These are phyloP conservation scores for Tephrocybe rancida DNA, from an alignment of 768 basidiomycete genomes.

Conservation along the genomic window DNA sequence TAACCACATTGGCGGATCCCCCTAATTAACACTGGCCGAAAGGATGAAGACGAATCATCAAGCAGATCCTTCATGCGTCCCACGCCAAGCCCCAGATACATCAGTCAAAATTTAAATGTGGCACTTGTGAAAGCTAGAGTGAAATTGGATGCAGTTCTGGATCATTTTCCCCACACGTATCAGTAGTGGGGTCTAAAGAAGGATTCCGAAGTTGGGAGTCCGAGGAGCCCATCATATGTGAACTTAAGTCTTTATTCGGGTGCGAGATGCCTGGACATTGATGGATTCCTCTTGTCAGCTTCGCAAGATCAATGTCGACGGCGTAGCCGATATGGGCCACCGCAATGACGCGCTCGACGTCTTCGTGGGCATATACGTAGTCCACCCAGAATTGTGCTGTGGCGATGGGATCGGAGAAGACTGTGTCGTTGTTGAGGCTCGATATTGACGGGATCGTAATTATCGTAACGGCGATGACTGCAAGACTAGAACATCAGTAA, in stretches of 20 bases:
- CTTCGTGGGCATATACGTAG: constrained; percentile 7
- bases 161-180: too few species aligned
- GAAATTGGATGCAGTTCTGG: background rate
- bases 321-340: constrained; percentile 11
- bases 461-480: too few species aligned
- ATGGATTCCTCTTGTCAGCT: constrained; percentile 6
- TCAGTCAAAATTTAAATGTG: too few species aligned
- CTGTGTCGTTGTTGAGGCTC: constrained; percentile 4
- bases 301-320: constrained; percentile 6
- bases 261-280: too few species aligned
- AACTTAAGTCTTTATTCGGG: too few species aligned
- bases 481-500: too few species aligned
- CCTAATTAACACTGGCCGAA: background rate
- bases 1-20: background rate
- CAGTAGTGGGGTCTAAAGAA: too few species aligned
- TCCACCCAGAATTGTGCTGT: constrained; percentile 8
- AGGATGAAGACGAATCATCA: too few species aligned
- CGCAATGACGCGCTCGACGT: constrained; percentile 6
- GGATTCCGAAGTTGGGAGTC: too few species aligned
- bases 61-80: too few species aligned
- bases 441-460: background rate
- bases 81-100: too few species aligned
- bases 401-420: constrained; percentile 8
- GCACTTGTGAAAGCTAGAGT: background rate
- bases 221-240: too few species aligned